Evolutionary conservation across 768 basidiomycete genomes (phyloP).

Genomic region (Coprinopsis strossmayeri): DNA sequence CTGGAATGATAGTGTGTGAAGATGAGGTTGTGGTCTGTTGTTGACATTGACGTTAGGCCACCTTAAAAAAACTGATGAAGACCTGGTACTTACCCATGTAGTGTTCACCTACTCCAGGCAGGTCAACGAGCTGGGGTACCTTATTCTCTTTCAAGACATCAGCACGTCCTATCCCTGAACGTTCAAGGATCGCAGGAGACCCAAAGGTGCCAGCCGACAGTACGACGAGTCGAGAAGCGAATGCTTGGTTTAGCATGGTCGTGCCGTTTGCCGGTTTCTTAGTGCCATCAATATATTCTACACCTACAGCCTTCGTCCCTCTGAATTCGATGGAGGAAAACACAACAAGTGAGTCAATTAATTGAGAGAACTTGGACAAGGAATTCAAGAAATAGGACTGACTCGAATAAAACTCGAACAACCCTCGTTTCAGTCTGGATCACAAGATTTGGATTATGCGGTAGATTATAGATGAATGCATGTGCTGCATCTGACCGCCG

Average conservation of each 20-base stretch:
- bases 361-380: not conserved
- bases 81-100: slow-evolving; percentile 37
- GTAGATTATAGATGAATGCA: slow-evolving; percentile 43
- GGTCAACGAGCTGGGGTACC: slow-evolving; percentile 47
- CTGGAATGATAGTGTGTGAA: slow-evolving; percentile 35
- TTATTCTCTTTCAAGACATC: slow-evolving; percentile 38
- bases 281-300: slow-evolving; percentile 42
- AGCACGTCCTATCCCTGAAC: slow-evolving; percentile 53
- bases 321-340: slow-evolving; percentile 16
- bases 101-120: slow-evolving; percentile 75
- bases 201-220: slow-evolving; percentile 50
- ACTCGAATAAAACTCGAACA: slow-evolving; percentile 45
- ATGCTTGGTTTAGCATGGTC: slow-evolving; percentile 20
- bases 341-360: too few relatives aligned
- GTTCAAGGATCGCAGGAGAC: slow-evolving; percentile 48
- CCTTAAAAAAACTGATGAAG: not conserved
- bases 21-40: slow-evolving; percentile 34
- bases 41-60: too few relatives aligned
- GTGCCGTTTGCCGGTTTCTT: slow-evolving; percentile 13
- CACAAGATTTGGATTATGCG: slow-evolving; percentile 33
- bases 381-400: slow-evolving; percentile 8
- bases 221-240: slow-evolving; percentile 40
- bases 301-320: slow-evolving; percentile 36
- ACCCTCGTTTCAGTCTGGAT: slow-evolving; percentile 37
- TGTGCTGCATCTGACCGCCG: slow-evolving; percentile 51